Percentiles rank a stretch among this genome's conserved stretches.
phyloP scores from a whole-genome alignment of 176 grass and related monocot genomes.

The Zoysia pacifica region DNA sequence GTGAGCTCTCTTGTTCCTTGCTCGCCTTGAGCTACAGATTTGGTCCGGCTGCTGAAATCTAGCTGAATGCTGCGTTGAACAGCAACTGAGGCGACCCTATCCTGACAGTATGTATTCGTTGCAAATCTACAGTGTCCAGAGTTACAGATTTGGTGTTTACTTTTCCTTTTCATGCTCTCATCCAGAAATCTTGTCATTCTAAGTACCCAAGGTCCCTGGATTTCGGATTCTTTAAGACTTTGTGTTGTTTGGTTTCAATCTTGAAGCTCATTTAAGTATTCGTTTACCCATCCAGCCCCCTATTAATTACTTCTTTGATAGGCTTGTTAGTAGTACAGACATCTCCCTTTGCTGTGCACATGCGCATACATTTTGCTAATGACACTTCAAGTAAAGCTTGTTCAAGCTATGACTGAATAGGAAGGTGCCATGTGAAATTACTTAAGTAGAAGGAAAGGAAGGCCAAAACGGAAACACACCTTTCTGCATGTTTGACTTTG shows the following conservation, averaged over 20 bases:
- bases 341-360: neutral
- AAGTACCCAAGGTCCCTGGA: neutral
- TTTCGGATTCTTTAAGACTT: neutral
- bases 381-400: slow-evolving; percentile 28
- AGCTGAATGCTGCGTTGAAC: slow-evolving; percentile 27
- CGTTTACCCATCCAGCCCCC: neutral
- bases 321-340: slow-evolving; percentile 13
- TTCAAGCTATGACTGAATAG: slow-evolving; percentile 21
- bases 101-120: neutral
- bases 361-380: slow-evolving; percentile 2
- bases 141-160: neutral
- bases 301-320: slow-evolving; percentile 3
- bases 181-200: neutral
- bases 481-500: slow-evolving; percentile 1
- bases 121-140: neutral
- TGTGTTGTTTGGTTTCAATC: neutral
- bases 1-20: slow-evolving; percentile 37
- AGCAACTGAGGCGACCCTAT: neutral
- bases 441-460: neutral
- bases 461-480: neutral
- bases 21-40: slow-evolving; percentile 18
- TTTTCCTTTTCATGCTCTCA: neutral
- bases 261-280: neutral
- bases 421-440: slow-evolving; percentile 18
- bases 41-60: slow-evolving; percentile 15